Percentiles rank a stretch among this genome's conserved stretches.
These are phyloP conservation scores for Erythrobasidium yunnanense DNA, from an alignment of 768 basidiomycete genomes.

Conservation along the genomic window DNA sequence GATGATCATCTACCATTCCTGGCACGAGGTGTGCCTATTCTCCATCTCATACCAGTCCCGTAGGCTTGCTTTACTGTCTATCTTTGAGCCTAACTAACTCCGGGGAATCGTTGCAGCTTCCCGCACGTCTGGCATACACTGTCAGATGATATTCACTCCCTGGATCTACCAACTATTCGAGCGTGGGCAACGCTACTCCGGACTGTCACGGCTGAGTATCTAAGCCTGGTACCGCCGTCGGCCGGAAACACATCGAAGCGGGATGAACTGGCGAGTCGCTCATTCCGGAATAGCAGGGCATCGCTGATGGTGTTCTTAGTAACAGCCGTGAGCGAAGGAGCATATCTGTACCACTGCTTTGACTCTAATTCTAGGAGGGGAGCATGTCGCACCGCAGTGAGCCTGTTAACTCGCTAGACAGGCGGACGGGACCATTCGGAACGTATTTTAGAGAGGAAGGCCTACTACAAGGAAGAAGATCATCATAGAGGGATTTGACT, in stretches of 20 bases:
- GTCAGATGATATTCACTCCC: slow-evolving; percentile 72
- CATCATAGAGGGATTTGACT: no score
- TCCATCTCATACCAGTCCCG: slow-evolving; percentile 79
- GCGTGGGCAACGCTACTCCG: slow-evolving; percentile 81
- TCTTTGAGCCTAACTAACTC: slow-evolving; percentile 49
- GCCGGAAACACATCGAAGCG: neutral
- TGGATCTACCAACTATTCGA: slow-evolving; percentile 73
- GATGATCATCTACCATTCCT: slow-evolving; percentile 95
- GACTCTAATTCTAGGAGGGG: no score
- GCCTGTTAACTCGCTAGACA: no score
- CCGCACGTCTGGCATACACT: neutral
- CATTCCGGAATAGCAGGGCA: neutral
- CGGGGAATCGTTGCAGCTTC: neutral
- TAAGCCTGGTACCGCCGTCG: slow-evolving; percentile 45
- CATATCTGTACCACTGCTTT: no score
- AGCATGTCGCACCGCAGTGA: no score
- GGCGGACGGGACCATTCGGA: no score
- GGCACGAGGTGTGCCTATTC: slow-evolving; percentile 63
- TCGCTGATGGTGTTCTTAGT: neutral
- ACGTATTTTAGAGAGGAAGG: no score
- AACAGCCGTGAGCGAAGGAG: no score
- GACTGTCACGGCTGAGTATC: slow-evolving; percentile 81
- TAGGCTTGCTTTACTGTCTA: slow-evolving; percentile 89
- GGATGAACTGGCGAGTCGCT: slow-evolving; percentile 25
- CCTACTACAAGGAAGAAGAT: no score